phyloP scores from a whole-genome alignment of 2,329 filamentous ascomycete species.

The Aspergillus tubingensis region DNA sequence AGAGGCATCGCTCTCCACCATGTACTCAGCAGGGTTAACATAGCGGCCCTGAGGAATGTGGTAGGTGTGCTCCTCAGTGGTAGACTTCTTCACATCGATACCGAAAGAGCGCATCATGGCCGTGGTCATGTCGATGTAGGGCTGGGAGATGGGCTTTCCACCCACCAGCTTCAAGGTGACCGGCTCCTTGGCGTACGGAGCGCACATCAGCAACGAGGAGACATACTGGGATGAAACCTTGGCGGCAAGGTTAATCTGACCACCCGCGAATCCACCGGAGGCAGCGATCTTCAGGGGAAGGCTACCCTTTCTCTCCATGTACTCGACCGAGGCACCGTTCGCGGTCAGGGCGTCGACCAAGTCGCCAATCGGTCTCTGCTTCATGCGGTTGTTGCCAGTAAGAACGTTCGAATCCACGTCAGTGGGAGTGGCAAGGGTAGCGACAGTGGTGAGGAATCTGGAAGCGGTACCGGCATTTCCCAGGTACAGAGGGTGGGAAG shows the following conservation, averaged over 20 bases:
- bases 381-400: slow-evolving; percentile 95
- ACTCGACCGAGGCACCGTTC: slow-evolving; percentile 86
- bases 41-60: slow-evolving; percentile 86
- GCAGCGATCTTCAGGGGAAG: slow-evolving; percentile 82
- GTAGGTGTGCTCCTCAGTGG: slow-evolving; percentile 84
- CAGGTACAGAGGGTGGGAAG: slow-evolving; percentile 76
- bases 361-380: slow-evolving; percentile 88
- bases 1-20: slow-evolving; percentile 94
- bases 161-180: slow-evolving; percentile 88
- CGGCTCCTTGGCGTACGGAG: slow-evolving; percentile 91
- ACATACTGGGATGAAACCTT: slow-evolving; percentile 99
- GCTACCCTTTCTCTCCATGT: slow-evolving; percentile 79
- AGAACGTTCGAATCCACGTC: slow-evolving; percentile 70
- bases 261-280: slow-evolving; percentile 79
- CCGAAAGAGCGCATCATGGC: slow-evolving; percentile 96
- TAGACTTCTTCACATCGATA: slow-evolving; percentile 73
- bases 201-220: slow-evolving; percentile 93
- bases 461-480: slow-evolving; percentile 97
- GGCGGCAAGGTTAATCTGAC: slow-evolving; percentile 85
- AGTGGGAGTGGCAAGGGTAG: slow-evolving; percentile 72
- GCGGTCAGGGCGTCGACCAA: slow-evolving; percentile 84
- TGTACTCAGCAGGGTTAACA: slow-evolving; percentile 79
- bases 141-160: slow-evolving; percentile 95
- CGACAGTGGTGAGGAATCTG: slow-evolving; percentile 89
- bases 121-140: slow-evolving; percentile 98